phyloP scores from a whole-genome alignment of 176 grass and related monocot genomes.

The Carex scoparia region DNA sequence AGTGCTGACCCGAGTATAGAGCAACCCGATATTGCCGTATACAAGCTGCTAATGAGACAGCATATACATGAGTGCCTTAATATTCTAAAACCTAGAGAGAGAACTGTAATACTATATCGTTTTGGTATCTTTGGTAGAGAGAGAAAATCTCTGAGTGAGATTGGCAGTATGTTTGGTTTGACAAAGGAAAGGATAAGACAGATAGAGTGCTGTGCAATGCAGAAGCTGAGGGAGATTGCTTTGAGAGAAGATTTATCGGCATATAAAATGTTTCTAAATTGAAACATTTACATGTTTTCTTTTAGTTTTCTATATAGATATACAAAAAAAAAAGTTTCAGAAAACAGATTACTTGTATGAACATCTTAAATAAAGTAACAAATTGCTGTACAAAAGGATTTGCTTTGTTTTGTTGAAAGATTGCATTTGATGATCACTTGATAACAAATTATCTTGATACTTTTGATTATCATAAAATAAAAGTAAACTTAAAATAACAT shows the following conservation, averaged over 20 bases:
- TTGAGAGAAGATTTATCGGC: slow-evolving; percentile 50
- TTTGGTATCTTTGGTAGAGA: slow-evolving; percentile 55
- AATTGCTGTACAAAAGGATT: background rate
- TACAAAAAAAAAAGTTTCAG: background rate
- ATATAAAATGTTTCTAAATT: slow-evolving; percentile 56
- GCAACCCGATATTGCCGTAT: slow-evolving; percentile 43
- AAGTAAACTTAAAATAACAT: no score
- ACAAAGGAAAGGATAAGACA: slow-evolving; percentile 88
- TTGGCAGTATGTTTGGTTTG: slow-evolving; percentile 63
- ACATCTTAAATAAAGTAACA: background rate
- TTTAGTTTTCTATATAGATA: background rate
- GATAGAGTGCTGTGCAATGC: slow-evolving; percentile 59
- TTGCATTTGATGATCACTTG: background rate
- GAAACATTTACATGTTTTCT: background rate
- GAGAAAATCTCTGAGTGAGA: slow-evolving; percentile 66
- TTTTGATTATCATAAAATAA: no score
- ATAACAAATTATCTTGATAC: no score
- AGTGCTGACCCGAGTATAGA: slow-evolving; percentile 62
- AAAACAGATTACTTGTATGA: background rate
- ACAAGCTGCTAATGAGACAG: slow-evolving; percentile 60
- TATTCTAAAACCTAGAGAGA: slow-evolving; percentile 71
- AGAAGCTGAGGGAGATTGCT: slow-evolving; percentile 56
- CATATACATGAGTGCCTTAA: slow-evolving; percentile 62
- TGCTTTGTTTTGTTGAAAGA: background rate
- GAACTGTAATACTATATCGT: slow-evolving; percentile 62